Conservation (phyloP, 345 rosid genomes). For the Turnera subulata region DNA sequence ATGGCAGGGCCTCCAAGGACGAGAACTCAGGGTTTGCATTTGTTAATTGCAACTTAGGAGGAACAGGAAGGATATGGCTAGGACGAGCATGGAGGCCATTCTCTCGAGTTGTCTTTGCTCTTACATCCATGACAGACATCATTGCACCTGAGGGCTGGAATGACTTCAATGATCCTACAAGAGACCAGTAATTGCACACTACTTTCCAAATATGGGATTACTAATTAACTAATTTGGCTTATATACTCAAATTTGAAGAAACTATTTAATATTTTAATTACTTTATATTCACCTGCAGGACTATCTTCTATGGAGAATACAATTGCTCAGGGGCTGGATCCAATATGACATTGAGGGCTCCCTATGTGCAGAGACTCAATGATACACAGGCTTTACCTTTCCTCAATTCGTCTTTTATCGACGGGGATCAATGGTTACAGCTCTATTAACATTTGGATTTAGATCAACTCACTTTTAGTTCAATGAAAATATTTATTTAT, state of each 20-base stretch:
- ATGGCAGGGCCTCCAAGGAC: slow-evolving; percentile 64
- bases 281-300: slow-evolving; percentile 37
- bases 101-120: slow-evolving; percentile 66
- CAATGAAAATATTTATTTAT: too few species aligned
- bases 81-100: slow-evolving; percentile 93
- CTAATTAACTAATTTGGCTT: not conserved
- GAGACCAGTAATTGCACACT: slow-evolving; percentile 89
- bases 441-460: not conserved
- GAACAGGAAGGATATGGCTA: slow-evolving; percentile 79
- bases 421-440: slow-evolving; percentile 77
- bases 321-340: slow-evolving; percentile 78
- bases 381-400: slow-evolving; percentile 57
- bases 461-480: too few species aligned
- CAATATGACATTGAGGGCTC: slow-evolving; percentile 41
- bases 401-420: slow-evolving; percentile 50
- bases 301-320: slow-evolving; percentile 65
- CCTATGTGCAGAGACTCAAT: slow-evolving; percentile 61
- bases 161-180: slow-evolving; percentile 70
- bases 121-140: slow-evolving; percentile 63
- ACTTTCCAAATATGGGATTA: not conserved
- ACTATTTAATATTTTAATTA: not conserved
- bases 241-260: not conserved
- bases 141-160: slow-evolving; percentile 90
- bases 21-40: slow-evolving; percentile 76
- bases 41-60: slow-evolving; percentile 63